These are phyloP conservation scores for Sphagnurus paluster DNA, from an alignment of 1,284 basidiomycete species.

Conservation along the genomic window DNA sequence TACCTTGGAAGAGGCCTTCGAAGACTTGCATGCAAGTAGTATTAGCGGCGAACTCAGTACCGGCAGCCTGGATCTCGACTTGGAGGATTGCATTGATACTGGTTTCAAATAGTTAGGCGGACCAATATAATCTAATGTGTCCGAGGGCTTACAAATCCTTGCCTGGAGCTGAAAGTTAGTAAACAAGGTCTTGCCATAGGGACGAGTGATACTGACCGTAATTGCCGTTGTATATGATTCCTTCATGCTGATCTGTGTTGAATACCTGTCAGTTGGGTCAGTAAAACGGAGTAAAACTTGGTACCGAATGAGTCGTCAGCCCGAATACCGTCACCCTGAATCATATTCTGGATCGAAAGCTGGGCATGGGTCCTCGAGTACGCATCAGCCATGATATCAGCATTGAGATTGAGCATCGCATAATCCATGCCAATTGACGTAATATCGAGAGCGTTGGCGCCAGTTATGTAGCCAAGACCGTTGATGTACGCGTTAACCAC, in stretches of 20 bases:
- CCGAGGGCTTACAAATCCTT: constrained; percentile 51
- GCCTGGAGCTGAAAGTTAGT: constrained; percentile 29
- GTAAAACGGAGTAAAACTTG: not conserved
- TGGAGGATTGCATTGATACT: constrained; percentile 47
- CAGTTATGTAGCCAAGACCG: constrained; percentile 42
- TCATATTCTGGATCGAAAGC: constrained; percentile 41
- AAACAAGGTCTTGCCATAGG: not conserved
- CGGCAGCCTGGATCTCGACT: constrained; percentile 51
- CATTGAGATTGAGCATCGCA: constrained; percentile 44
- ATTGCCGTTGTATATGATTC: constrained; percentile 64
- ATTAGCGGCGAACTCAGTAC: constrained; percentile 52
- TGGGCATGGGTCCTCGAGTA: constrained; percentile 50
- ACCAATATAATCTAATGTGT: not conserved
- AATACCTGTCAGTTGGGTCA: no score
- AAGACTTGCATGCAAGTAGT: constrained; percentile 42
- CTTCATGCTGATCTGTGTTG: constrained; percentile 55
- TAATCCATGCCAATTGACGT: constrained; percentile 56
- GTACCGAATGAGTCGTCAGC: constrained; percentile 59
- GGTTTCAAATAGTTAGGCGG: not conserved
- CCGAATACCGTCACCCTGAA: constrained; percentile 58
- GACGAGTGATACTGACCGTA: constrained; percentile 33
- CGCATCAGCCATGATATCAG: constrained; percentile 45
- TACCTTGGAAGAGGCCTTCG: constrained; percentile 49
- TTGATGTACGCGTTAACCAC: constrained; percentile 49
- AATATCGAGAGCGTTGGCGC: constrained; percentile 63